phyloP scores from a whole-genome alignment of 768 basidiomycete species.

The Tulasnella sp. region DNA sequence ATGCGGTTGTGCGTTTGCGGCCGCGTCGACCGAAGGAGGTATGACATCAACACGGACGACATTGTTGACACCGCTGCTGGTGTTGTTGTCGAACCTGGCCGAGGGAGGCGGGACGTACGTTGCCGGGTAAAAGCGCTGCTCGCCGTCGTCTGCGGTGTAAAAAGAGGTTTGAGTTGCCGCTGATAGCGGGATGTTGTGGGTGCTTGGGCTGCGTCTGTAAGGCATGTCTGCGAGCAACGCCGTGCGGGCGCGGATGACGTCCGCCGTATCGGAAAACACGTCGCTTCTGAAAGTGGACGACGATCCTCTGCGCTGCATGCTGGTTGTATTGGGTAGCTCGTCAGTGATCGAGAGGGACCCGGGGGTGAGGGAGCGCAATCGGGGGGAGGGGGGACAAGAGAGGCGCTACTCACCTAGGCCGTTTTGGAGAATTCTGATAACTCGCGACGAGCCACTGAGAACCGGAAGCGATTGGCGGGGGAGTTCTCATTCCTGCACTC shows the following conservation, averaged over 20 bases:
- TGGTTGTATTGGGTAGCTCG: too few relatives aligned
- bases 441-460: slow-evolving; percentile 1
- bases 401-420: neutral
- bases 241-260: slow-evolving; percentile 21
- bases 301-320: neutral
- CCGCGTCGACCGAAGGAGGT: neutral
- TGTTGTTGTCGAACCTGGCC: neutral
- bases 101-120: neutral
- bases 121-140: neutral
- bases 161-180: slow-evolving; percentile 3
- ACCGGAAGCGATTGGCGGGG: slow-evolving; percentile 8
- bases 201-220: slow-evolving; percentile 2
- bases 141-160: neutral
- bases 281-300: slow-evolving; percentile 1
- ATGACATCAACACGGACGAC: neutral
- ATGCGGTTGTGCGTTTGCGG: neutral
- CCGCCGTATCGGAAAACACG: slow-evolving; percentile 16
- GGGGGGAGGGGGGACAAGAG: neutral
- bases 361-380: neutral
- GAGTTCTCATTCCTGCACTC: neutral
- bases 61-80: neutral
- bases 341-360: neutral
- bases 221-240: slow-evolving; percentile 24
- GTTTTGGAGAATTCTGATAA: slow-evolving; percentile 13
- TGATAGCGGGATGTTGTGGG: neutral